phyloP scores from a whole-genome alignment of 148 eudicot species.

The Amaranthus palmeri region DNA sequence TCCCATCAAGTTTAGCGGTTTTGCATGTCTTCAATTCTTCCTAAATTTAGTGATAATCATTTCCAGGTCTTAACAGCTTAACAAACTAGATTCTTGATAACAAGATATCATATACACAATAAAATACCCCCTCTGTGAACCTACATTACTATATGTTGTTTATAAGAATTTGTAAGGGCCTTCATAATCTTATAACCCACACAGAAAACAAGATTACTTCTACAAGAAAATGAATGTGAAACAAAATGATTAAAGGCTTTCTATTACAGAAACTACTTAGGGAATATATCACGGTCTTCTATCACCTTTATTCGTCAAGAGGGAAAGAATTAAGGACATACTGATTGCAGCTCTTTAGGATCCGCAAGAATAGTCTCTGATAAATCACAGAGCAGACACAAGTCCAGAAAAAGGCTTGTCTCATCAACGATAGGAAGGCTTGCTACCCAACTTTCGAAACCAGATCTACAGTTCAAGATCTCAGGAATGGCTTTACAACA shows the following conservation, averaged over 20 bases:
- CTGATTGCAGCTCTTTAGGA: constrained; percentile 38
- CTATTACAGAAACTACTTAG: background rate
- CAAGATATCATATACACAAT: no score
- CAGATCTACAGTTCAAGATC: constrained; percentile 40
- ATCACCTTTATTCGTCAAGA: background rate
- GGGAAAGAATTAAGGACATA: constrained; percentile 28
- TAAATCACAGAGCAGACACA: constrained; percentile 61
- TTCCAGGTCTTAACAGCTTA: no score
- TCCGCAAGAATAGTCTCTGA: constrained; percentile 45
- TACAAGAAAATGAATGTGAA: background rate
- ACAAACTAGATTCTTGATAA: no score
- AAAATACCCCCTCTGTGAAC: no score
- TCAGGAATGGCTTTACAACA: constrained; percentile 59
- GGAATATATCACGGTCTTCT: background rate
- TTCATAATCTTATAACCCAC: no score
- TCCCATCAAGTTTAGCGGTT: no score
- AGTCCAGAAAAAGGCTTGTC: constrained; percentile 62
- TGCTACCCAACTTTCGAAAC: constrained; percentile 55
- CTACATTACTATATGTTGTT: no score
- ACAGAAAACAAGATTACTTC: background rate
- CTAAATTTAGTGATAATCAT: no score
- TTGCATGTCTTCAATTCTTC: no score
- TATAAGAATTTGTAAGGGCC: no score
- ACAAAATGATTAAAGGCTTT: background rate
- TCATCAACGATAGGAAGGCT: constrained; percentile 58